These are phyloP conservation scores for Cordia subcordata DNA, from an alignment of 257 asterid genomes.

Conservation along the genomic window DNA sequence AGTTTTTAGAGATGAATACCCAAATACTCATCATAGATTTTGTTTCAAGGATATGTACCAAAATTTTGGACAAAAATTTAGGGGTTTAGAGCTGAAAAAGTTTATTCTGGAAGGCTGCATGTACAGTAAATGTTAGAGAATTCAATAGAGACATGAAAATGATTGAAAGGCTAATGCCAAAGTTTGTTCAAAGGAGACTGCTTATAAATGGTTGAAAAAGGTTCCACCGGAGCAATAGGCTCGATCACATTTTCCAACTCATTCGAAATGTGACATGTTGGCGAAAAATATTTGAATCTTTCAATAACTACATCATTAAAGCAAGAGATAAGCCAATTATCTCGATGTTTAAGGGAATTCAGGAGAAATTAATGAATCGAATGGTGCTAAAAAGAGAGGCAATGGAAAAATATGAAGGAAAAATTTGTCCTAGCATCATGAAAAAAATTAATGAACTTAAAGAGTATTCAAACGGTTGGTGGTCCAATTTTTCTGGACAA, in stretches of 20 bases:
- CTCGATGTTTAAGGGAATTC: no score
- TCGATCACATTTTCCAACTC: background rate
- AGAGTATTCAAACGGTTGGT: no score
- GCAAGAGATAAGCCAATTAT: no score
- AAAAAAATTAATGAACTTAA: no score
- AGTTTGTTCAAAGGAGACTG: background rate
- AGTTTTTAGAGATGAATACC: background rate
- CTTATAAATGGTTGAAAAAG: background rate
- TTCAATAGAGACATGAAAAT: background rate
- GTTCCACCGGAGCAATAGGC: background rate
- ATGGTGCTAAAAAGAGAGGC: no score
- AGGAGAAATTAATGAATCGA: no score
- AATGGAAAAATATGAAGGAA: no score
- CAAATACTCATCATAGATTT: background rate
- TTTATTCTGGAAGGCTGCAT: background rate
- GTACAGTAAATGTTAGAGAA: background rate
- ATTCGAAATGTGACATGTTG: no score
- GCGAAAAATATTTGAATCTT: no score
- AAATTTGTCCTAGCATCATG: no score
- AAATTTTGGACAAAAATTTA: background rate
- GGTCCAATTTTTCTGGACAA: no score
- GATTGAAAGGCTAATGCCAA: background rate
- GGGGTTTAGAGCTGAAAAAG: background rate
- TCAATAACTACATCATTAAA: no score
- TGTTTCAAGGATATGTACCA: slow-evolving; percentile 1